Evolutionary conservation across 1,139 yeast species (phyloP), one percentile per base, ranked within the genome.

Genomic region (Yamadazyma pseudoaaseri): DNA sequence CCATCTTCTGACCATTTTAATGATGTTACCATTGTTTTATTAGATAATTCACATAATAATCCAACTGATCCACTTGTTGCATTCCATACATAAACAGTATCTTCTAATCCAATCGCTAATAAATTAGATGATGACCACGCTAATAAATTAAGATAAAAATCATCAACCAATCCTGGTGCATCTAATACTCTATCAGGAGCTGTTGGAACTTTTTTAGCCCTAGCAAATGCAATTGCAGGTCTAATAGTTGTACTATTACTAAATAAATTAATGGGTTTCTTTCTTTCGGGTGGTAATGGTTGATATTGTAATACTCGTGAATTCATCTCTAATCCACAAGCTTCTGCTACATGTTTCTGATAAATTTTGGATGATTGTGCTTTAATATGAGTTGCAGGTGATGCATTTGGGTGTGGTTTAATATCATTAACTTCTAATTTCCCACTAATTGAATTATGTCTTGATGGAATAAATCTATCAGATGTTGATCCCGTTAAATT

Each of bases 131-230:
- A 67, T 3, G 97, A 89, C 98, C 98, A 92, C 41, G 92, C 81
- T 38, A 92, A 62, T 34, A 92, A 65, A 56, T 89, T 90, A 36
- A 90, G 71, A 57, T 92, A 92, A 58, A 89, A 94, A 61, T 92
- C 98, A 57, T 92, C 97, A 23, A 84, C 76, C 37, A 90, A 72
- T 0, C 96, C 97, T 0, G 98, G 99, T 0, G 98, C 98, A 62
- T 92, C 99, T 30, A 92, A 70, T 1, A 92, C 96, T 45, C 96
- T 74, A 48, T 87, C 96, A 1, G 98, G 97, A 11, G 89, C 87
- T 0, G 87, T 79, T 10, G 95, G 89, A 28, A 92, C 76, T 48
- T 82, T 84, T 45, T 95, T 70, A 30, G 76, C 70, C 41, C 80
- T 65, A 1, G 81, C 81, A 34, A 67, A 62, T 3, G 76, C 79